Evolutionary conservation across 164 flowering plant species (phyloP).

Genomic region (Macadamia tetraphylla): DNA sequence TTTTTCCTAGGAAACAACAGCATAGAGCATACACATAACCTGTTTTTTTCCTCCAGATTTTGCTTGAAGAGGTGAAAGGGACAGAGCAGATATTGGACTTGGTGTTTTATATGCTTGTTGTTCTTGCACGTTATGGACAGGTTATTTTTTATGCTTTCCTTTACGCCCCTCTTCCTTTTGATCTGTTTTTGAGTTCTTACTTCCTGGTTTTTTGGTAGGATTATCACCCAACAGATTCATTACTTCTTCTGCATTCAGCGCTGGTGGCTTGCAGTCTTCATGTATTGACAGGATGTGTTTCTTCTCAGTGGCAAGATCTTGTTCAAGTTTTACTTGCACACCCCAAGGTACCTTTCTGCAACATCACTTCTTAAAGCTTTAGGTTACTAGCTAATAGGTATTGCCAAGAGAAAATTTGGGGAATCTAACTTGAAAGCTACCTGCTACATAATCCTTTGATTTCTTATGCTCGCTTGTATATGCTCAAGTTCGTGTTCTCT

Average conservation of each 20-base stretch:
- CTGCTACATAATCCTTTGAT: background rate
- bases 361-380: background rate
- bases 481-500: background rate
- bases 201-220: conserved; percentile 38
- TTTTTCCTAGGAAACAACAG: background rate
- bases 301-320: conserved; percentile 85
- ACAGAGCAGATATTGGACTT: conserved; percentile 82
- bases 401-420: background rate
- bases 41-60: conserved; percentile 46
- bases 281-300: conserved; percentile 63
- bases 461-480: background rate
- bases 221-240: conserved; percentile 22
- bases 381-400: background rate
- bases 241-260: conserved; percentile 63
- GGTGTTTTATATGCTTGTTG: conserved; percentile 58
- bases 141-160: conserved; percentile 27
- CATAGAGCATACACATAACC: background rate
- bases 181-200: conserved; percentile 5
- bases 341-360: conserved; percentile 57
- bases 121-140: conserved; percentile 57
- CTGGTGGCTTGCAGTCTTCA: conserved; percentile 72
- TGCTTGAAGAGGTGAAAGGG: conserved; percentile 82
- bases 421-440: background rate
- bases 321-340: conserved; percentile 71
- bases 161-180: conserved; percentile 5